phyloP scores from a whole-genome alignment of 108 stramenopile species.

The Epithemia pelagica region DNA sequence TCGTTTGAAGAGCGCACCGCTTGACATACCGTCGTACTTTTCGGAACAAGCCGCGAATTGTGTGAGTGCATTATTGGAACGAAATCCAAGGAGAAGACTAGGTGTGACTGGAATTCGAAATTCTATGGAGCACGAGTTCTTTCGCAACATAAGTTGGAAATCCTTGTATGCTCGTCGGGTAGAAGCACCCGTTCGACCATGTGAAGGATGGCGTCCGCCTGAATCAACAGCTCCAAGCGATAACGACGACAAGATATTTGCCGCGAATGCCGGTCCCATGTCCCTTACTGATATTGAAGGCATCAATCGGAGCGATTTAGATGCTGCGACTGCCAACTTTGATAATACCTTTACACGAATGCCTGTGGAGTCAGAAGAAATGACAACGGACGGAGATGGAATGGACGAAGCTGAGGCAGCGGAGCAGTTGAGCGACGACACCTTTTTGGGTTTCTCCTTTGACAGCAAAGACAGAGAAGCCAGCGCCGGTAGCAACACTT shows the following conservation, averaged over 20 bases:
- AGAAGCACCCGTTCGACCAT: constrained; percentile 79
- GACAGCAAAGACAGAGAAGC: constrained; percentile 42
- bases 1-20: constrained; percentile 68
- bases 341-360: constrained; percentile 81
- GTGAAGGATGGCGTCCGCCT: constrained; percentile 79
- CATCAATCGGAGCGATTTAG: constrained; percentile 47
- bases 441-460: constrained; percentile 80
- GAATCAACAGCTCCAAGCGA: constrained; percentile 11
- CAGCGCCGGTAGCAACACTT: constrained; percentile 5
- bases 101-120: constrained; percentile 71
- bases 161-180: constrained; percentile 63
- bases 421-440: constrained; percentile 66
- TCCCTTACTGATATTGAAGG: constrained; percentile 20
- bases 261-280: background rate
- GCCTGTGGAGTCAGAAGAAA: constrained; percentile 75
- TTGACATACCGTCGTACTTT: constrained; percentile 75
- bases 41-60: constrained; percentile 45
- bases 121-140: constrained; percentile 83
- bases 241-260: background rate
- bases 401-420: constrained; percentile 31
- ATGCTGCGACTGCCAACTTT: constrained; percentile 83
- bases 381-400: constrained; percentile 13
- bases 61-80: constrained; percentile 65
- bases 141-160: constrained; percentile 74
- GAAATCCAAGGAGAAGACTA: constrained; percentile 62